Evolutionary conservation across 495 filamentous ascomycete species (phyloP), one percentile per base, ranked within the genome.

Genomic region (Annulohypoxylon stygium): DNA sequence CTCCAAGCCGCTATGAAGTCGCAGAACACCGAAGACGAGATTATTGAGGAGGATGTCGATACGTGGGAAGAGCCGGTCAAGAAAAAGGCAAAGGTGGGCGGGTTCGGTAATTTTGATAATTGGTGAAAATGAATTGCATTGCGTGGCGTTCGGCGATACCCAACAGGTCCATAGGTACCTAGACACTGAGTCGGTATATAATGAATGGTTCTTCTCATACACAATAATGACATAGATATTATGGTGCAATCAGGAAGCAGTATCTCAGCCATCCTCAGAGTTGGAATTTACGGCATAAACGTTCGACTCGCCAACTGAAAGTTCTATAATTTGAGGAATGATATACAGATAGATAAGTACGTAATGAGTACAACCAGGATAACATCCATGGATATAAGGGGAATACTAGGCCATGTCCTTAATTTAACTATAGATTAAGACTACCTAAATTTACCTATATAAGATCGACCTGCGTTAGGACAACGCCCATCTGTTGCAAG

Each of bases 101-200:
- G 94, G 2, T 99, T 98, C 86, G 96, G 96, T 12, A 96, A 98
- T 82, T 98, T 99, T 78, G 93, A 95, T 83, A 83, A 73, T 36
- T 96, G 93, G 93, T 95, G 73, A 70, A 23, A 60, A 61, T 16
- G 48, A 3, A 48, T 61, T 71, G 73, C 73, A 75, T 75, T 68
- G 68, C 64, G 20, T 45, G 73, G 73, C 73, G 73, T 71, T 71
- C 47, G 63, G 68, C 47, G 67, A 75, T 75, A 75, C 73, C 73
- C 73, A 50, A 8, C 26, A 25, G 61, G 18, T n/a, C 54, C 64
- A 50, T 65, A 30, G 30, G 1, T 30, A 23, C 20, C 20, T 23
- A 41, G 25, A n/a, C 16, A 30, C 26, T 11, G 30, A 41, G n/a
- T 36, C 16, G 4, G 53, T 23, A 26, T 69, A 14, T 47, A 63